Conservation (phyloP, 768 basidiomycete species). For the Terana coerulea region DNA sequence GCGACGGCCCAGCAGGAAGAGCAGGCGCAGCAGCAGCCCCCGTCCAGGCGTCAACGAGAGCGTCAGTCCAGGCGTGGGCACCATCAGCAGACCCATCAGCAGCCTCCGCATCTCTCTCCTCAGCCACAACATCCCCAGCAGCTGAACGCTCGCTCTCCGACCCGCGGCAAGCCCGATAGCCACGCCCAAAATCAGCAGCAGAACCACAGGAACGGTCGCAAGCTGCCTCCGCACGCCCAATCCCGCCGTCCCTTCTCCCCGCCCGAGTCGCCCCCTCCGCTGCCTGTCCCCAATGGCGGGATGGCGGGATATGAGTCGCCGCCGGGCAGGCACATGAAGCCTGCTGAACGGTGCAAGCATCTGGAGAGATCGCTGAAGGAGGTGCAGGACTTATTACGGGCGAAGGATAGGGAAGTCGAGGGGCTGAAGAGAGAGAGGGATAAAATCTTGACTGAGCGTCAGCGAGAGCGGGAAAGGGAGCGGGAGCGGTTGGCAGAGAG, state of each 20-base stretch:
- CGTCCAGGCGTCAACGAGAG: not conserved
- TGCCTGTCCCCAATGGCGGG: constrained; percentile 28
- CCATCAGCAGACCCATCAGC: not conserved
- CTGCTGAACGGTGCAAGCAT: constrained; percentile 59
- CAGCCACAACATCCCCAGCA: not conserved
- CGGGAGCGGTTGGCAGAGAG: constrained; percentile 14
- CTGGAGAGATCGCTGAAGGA: constrained; percentile 65
- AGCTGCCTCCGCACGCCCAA: no score
- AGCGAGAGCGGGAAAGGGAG: constrained; percentile 21
- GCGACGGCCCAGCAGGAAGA: not conserved
- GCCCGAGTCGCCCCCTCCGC: not conserved
- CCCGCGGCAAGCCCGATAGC: not conserved
- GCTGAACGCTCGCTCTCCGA: constrained; percentile 1
- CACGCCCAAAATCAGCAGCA: not conserved
- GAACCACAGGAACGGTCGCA: not conserved
- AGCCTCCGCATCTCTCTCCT: not conserved
- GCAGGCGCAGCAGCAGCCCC: not conserved
- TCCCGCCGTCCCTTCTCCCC: not conserved
- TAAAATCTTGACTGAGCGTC: constrained; percentile 23
- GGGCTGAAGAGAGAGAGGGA: constrained; percentile 41
- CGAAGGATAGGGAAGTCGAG: constrained; percentile 60
- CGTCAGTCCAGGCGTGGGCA: not conserved
- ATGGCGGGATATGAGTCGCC: constrained; percentile 44
- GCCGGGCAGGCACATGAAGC: constrained; percentile 41
- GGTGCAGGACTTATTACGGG: constrained; percentile 53